Conservation (phyloP, 176 grass and related monocot species). For the Oryza glaberrima region DNA sequence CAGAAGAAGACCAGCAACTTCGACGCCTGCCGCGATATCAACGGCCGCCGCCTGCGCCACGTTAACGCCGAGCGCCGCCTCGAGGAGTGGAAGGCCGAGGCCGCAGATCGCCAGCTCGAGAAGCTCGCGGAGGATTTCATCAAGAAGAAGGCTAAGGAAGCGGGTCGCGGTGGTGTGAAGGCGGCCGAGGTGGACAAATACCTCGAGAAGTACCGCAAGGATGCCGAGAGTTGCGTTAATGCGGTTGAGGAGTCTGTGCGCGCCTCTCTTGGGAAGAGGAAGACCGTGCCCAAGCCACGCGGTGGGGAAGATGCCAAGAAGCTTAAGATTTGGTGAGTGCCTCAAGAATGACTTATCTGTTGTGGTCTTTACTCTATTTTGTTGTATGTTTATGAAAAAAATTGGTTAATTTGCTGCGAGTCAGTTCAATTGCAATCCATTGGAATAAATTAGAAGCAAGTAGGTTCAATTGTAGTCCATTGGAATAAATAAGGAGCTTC, state of each 20-base stretch:
- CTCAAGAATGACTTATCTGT: background rate
- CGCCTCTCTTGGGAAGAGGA: constrained; percentile 82
- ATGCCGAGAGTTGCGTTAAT: constrained; percentile 74
- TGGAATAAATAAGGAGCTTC: background rate
- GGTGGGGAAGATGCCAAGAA: constrained; percentile 65
- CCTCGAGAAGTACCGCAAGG: constrained; percentile 82
- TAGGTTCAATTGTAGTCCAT: background rate
- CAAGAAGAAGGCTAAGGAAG: constrained; percentile 87
- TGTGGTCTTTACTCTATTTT: constrained; percentile 3
- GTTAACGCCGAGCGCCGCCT: constrained; percentile 95
- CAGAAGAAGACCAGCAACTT: constrained; percentile 99
- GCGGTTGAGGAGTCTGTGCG: constrained; percentile 82
- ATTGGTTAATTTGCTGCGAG: background rate
- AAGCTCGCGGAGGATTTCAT: constrained; percentile 86
- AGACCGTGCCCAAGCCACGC: constrained; percentile 46
- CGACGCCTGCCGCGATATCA: constrained; percentile 96
- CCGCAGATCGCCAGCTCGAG: constrained; percentile 72
- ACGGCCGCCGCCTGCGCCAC: constrained; percentile 82
- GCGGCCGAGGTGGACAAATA: constrained; percentile 82
- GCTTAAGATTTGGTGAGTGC: constrained; percentile 84
- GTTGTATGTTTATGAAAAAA: background rate
- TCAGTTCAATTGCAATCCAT: constrained; percentile 1
- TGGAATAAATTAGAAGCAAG: background rate
- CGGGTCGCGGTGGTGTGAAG: constrained; percentile 33
- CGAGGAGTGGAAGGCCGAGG: constrained; percentile 93